Conservation (phyloP, 106 monocot species). For the Dendrobium nobile region DNA sequence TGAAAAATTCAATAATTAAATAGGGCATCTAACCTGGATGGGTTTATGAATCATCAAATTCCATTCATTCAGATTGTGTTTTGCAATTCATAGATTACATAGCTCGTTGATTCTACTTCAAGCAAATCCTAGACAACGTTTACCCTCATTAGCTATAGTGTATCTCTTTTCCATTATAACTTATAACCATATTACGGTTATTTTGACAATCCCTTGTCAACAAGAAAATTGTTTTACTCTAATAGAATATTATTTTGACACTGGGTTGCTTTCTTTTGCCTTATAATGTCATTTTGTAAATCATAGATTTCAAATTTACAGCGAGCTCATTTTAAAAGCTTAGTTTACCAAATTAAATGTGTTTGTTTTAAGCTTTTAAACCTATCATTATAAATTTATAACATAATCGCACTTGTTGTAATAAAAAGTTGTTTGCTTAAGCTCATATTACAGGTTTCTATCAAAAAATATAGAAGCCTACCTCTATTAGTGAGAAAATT, state of each 20-base stretch:
- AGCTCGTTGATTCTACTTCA: too few relatives aligned
- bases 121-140: too few relatives aligned
- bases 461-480: too few relatives aligned
- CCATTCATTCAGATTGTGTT: not conserved
- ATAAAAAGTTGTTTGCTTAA: not conserved
- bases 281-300: not conserved
- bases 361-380: not conserved
- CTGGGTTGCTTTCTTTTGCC: not conserved
- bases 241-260: not conserved
- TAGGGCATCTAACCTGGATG: not conserved
- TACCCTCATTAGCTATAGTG: too few relatives aligned
- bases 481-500: too few relatives aligned
- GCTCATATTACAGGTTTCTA: not conserved
- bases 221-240: too few relatives aligned
- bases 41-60: not conserved
- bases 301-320: not conserved
- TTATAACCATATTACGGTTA: too few relatives aligned
- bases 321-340: not conserved
- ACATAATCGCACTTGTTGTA: not conserved
- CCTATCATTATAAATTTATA: not conserved
- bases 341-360: not conserved
- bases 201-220: too few relatives aligned
- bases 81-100: not conserved
- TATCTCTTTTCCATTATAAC: too few relatives aligned
- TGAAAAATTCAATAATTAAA: too few relatives aligned